Evolutionary conservation across 768 basidiomycete genomes (phyloP).

Genomic region (Sarcomyxa edulis): DNA sequence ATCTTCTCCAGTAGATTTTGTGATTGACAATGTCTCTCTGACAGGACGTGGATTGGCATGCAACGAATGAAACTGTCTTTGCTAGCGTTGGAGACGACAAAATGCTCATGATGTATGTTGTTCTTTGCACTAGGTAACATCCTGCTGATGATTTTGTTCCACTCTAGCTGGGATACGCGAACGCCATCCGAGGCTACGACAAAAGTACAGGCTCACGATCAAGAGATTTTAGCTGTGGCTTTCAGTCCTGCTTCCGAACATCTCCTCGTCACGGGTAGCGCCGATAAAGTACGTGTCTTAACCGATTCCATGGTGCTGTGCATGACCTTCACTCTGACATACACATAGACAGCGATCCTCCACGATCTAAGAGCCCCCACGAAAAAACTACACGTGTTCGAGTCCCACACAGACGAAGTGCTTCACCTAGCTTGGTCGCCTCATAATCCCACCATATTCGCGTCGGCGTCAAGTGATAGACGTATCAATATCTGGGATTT

Average conservation of each 20-base stretch:
- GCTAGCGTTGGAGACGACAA: constrained; percentile 96
- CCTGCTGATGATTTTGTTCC: constrained; percentile 9
- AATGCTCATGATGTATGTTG: constrained; percentile 82
- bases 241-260: constrained; percentile 82
- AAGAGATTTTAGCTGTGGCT: constrained; percentile 86
- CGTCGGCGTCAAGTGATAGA: constrained; percentile 90
- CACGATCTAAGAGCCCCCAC: constrained; percentile 80
- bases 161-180: constrained; percentile 86
- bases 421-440: constrained; percentile 95
- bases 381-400: constrained; percentile 83
- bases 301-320: not conserved
- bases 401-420: constrained; percentile 92
- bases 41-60: constrained; percentile 97
- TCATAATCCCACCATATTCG: constrained; percentile 86
- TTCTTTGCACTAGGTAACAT: too few species aligned
- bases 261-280: constrained; percentile 85
- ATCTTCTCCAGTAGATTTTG: not conserved
- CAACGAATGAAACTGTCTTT: constrained; percentile 74
- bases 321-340: constrained; percentile 1
- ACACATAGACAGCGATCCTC: constrained; percentile 77
- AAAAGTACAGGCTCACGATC: constrained; percentile 80
- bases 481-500: constrained; percentile 96
- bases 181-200: constrained; percentile 60
- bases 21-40: constrained; percentile 6
- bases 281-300: constrained; percentile 68